Base-by-base conservation (phyloP, 176 grass and related monocot species). In the Oryza coarctata region DNA sequence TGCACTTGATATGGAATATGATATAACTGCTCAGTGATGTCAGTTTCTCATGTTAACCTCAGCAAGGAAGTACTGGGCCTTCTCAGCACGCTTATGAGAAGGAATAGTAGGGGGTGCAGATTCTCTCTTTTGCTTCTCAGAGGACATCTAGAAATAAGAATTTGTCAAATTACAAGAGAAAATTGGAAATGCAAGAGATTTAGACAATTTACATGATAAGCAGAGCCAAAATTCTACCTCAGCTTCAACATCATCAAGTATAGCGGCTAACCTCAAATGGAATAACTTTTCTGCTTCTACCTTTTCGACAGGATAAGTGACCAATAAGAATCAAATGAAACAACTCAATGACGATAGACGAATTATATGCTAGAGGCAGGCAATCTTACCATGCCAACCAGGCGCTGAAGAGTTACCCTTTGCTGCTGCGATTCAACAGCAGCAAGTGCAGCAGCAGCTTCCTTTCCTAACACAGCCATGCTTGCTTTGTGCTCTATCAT, bases 281-380 rank as follows among this genome's bases (percentile, higher is more conserved):
- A 95, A 94, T 15, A 92, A 91, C 52, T 99, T 99, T 82, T 99
- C 96, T 93, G 96, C 89, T 88, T 94, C 96, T 83, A 94, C 93
- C 96, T 99, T n/a, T n/a, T 90, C 91, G 94, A 86, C 45, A 68
- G 80, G 41, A 80, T 4, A 17, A 68, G 74, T 70, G 27, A 70
- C 68, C 49, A 87, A 84, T 61, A 84, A 91, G 49, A 81, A 82
- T 62, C 63, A 68, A 80, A 74, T 60, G 29, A 36, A 71, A 61
- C 38, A 52, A 75, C 34, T 17, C 13, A 80, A 80, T 74, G 8
- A 23, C 50, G 69, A 73, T 23, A 79, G 9, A 62, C 26, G 33
- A 57, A 20, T 27, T 30, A 61, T 66, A 76, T 38, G 62, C 22
- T 49, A 74, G 22, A 75, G 68, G 62, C 38, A 79, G 33, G 25